Evolutionary conservation across 148 eudicot genomes (phyloP), one percentile per base, ranked within the genome.

Genomic region (Camellia sinensis): DNA sequence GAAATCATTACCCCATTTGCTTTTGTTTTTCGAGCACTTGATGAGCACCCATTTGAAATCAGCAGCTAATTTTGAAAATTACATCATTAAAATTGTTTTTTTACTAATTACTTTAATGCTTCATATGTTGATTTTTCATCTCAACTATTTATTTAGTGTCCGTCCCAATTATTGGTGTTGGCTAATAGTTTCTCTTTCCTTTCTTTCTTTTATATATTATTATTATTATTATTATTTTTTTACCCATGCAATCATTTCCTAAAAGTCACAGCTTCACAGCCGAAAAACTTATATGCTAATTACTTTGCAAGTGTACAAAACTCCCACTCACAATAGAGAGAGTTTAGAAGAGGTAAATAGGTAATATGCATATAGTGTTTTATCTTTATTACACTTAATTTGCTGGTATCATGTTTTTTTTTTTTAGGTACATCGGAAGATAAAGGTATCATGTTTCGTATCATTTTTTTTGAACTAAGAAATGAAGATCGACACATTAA

Each of bases 1-100:
- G 71, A 52, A 80, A 78, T 67, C 72, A 40, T 78, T 54, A 48
- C 57, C 41, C 70, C 50, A 80, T 73, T 74, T 62, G 18, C 43
- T 59, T 46, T 29, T 41, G n/a, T 70, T 44, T 59, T 41, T 12
- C 13, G 8, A 73, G 74, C 72, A 66, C 80, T 73, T 43, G 13
- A 22, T 59, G 53, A 12, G 17, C 57, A 62, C 37, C 78, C 19
- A 19, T 43, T 80, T 78, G 50, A 67, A 78, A 11, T 40, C 79
- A 9, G 66, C 74, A 75, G 75, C 68, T 43, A 57, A 67, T 54
- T 67, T 67, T 18, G 45, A 65, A 53, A 52, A 52, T 17, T 64
- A 5, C 57, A 14, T 60, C 11, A 5, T 8, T 43, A 50, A 4
- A 46, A 41, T 3, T 59, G 37, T 67, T 15, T 41, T 18, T 17